Base-by-base conservation (phyloP, 2,329 filamentous ascomycete species). In the Ophiostoma piceae region DNA sequence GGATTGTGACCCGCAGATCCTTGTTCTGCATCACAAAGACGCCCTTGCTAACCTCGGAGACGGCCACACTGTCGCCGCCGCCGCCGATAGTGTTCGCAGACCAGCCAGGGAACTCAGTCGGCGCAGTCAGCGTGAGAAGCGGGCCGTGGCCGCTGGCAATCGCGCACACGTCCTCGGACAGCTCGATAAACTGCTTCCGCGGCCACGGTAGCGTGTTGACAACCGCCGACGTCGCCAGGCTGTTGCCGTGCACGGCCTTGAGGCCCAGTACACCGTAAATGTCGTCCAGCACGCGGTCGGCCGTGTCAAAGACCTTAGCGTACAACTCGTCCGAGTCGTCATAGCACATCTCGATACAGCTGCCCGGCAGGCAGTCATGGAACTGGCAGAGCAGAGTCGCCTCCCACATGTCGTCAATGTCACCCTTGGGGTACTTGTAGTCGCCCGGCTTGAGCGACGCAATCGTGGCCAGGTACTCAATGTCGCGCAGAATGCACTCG, bases 391-490 rank as follows among this genome's bases (percentile, higher is more conserved):
- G 86, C 32, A 98, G 84, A 2, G 94, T 90, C 69, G 86, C 85
- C 81, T 98, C 94, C 95, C 95, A 99, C 88, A 99, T 96, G 70
- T 90, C 85, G 77, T 99, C 95, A 69, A 99, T 89, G n/a, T 95
- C 88, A 77, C 91, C 87, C 80, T 96, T 97, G 11, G 95, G 95
- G 77, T 98, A 99, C 76, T 90, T 90, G 82, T 97, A 98, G 7
- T 43, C 35, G 39, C 83, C 82, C 72, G 89, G 82, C 75, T 88
- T 87, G 72, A 98, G 81, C 2, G 91, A 95, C 5, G 92, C 93
- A 74, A 96, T 81, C 0, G 95, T 96, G 8, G 94, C 92, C 47
- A 98, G 83, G 73, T 92, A 89, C 79, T 99, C 95, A 69, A 98
- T 84, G 73, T 97, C 92, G 66, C 93, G 90, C 68, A 99, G 84